Evolutionary conservation across 73 alveolate genomes (phyloP), one percentile per base, ranked within the genome.

Genomic region (Effrenium voratum): DNA sequence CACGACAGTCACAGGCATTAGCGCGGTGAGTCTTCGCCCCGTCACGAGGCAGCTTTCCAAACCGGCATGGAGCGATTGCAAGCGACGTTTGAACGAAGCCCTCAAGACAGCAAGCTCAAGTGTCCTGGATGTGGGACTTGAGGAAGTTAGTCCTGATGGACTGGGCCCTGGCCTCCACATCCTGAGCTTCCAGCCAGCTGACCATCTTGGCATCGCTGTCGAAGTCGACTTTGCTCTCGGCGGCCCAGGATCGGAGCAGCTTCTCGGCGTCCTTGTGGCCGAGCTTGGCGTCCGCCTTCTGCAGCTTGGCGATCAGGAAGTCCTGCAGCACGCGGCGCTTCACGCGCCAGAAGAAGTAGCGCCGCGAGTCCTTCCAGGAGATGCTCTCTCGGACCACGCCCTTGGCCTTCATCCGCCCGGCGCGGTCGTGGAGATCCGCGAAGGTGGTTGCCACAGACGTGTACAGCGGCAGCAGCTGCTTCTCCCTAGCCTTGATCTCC

Each of bases 261-360:
- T 32, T 16, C 83, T 30, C 83, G 12, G 83, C 45, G 10, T 24
- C 93, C 44, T 46, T 52, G 49, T 66, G 79, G 40, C 43, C 10
- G 15, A 26, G 30, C 15, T 28, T 66, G 41, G 16, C 43, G 57
- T 63, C 93, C n/a, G 93, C 95, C 95, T 87, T 87, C 84, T 87
- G 83, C 49, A 87, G 52, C 46, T 47, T 82, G 68, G 40, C 41
- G 57, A 63, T 87, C 63, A 87, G 52, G 95, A 22, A 52, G 47
- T 87, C 95, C 68, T 87, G 95, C 84, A 87, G 44, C 38, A 87
- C 95, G 30, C 95, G 77, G 49, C 95, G 50, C 95, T 87, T 87
- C 72, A 84, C 95, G 40, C 95, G 95, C 95, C 95, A 87, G 95
- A 87, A 87, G 95, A 87, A 87, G 95, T 34, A 87, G 10, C 95